Percentiles rank a stretch among this genome's conserved stretches.
Conservation (phyloP, 768 basidiomycete genomes). For the Lentinula boryana region DNA sequence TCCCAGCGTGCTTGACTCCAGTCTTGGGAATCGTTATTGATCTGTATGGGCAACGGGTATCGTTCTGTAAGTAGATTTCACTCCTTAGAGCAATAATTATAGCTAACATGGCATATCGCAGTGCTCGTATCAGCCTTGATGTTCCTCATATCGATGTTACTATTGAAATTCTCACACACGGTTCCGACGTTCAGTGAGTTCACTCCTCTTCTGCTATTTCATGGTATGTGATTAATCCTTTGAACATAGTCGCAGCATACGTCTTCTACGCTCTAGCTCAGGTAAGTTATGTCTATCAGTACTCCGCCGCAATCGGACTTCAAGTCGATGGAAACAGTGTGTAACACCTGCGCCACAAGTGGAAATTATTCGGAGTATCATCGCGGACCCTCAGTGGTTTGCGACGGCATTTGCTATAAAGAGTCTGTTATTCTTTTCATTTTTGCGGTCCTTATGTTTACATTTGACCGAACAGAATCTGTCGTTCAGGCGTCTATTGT, state of each 20-base stretch:
- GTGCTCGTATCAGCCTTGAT: slow-evolving; percentile 33
- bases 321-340: slow-evolving; percentile 10
- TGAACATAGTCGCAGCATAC: slow-evolving; percentile 29
- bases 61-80: slow-evolving; percentile 24
- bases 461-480: slow-evolving; percentile 22
- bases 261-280: slow-evolving; percentile 36
- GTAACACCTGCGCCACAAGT: slow-evolving; percentile 31
- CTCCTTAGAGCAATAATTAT: neutral
- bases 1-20: slow-evolving; percentile 32
- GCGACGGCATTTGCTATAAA: slow-evolving; percentile 38
- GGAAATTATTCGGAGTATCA: slow-evolving; percentile 32
- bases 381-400: slow-evolving; percentile 34
- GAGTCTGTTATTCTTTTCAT: slow-evolving; percentile 15
- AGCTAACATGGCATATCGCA: slow-evolving; percentile 6
- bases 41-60: slow-evolving; percentile 29
- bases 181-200: slow-evolving; percentile 30
- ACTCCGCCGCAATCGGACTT: neutral
- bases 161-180: slow-evolving; percentile 30
- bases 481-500: slow-evolving; percentile 35
- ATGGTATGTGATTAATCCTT: neutral
- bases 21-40: slow-evolving; percentile 36
- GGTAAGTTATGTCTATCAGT: slow-evolving; percentile 13
- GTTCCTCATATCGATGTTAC: slow-evolving; percentile 34
- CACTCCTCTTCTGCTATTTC: neutral
- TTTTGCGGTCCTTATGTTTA: neutral